These are phyloP conservation scores for Akebia trifoliata DNA, from an alignment of 164 flowering plant species.

Conservation along the genomic window DNA sequence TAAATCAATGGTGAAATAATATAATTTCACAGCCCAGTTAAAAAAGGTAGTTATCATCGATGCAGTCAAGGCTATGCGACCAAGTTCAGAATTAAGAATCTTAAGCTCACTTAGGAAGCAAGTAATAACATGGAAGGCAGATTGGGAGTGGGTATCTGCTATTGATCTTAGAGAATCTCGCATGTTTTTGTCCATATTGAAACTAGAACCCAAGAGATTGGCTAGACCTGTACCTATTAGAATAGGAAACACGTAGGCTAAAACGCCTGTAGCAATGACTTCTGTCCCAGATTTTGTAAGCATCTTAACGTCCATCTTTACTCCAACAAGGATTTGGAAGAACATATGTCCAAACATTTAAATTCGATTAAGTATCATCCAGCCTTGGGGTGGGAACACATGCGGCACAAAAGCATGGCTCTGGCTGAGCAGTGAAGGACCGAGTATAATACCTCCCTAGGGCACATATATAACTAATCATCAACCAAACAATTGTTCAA, in stretches of 20 bases:
- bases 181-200: neutral
- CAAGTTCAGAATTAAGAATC: slow-evolving; percentile 24
- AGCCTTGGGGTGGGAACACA: too few species aligned
- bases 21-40: too few species aligned
- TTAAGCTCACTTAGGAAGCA: slow-evolving; percentile 18
- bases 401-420: too few species aligned
- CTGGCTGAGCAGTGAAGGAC: too few species aligned
- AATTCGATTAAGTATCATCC: too few species aligned
- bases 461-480: too few species aligned
- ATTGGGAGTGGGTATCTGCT: neutral
- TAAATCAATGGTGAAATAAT: too few species aligned
- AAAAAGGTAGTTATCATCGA: too few species aligned
- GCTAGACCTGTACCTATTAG: neutral
- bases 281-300: slow-evolving; percentile 1
- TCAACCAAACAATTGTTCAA: too few species aligned
- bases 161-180: too few species aligned
- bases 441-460: too few species aligned
- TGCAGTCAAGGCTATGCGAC: slow-evolving; percentile 17
- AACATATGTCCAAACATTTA: slow-evolving; percentile 3
- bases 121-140: neutral
- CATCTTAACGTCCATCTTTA: slow-evolving; percentile 15
- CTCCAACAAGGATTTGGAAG: slow-evolving; percentile 11
- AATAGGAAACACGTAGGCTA: slow-evolving; percentile 8
- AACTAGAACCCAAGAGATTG: neutral
- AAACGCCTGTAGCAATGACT: neutral